Evolutionary conservation across 2,329 filamentous ascomycete genomes (phyloP).

Genomic region (Colletotrichum viniferum): DNA sequence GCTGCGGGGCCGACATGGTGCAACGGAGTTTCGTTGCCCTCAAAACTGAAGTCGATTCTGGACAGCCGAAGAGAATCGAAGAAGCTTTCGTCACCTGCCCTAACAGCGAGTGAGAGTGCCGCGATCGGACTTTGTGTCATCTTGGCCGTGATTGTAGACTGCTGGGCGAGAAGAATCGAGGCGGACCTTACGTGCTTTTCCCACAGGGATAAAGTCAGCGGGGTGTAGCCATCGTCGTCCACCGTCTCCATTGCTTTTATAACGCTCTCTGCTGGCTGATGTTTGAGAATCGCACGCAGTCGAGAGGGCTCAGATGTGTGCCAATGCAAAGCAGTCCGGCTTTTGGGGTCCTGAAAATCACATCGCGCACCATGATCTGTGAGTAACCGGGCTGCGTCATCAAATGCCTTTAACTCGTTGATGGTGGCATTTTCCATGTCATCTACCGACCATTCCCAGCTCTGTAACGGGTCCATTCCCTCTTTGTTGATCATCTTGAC

Average conservation of each 20-base stretch:
- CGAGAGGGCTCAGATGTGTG: not conserved
- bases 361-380: not conserved
- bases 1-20: fast-evolving
- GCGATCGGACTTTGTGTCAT: not conserved
- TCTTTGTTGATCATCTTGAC: too few relatives aligned
- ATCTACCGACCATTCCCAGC: not conserved
- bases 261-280: not conserved
- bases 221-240: not conserved
- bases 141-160: not conserved
- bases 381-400: not conserved
- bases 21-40: not conserved
- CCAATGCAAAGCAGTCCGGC: not conserved
- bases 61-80: not conserved
- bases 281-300: not conserved
- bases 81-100: fast-evolving
- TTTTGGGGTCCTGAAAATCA: not conserved
- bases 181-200: too few relatives aligned
- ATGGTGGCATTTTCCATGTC: not conserved
- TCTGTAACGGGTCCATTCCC: not conserved
- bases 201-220: not conserved
- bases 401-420: not conserved
- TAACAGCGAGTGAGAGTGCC: not conserved
- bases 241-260: not conserved
- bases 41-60: not conserved
- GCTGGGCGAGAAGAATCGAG: not conserved